These are phyloP conservation scores for Amylostereum areolatum DNA, from an alignment of 1,284 basidiomycete genomes.

Conservation along the genomic window DNA sequence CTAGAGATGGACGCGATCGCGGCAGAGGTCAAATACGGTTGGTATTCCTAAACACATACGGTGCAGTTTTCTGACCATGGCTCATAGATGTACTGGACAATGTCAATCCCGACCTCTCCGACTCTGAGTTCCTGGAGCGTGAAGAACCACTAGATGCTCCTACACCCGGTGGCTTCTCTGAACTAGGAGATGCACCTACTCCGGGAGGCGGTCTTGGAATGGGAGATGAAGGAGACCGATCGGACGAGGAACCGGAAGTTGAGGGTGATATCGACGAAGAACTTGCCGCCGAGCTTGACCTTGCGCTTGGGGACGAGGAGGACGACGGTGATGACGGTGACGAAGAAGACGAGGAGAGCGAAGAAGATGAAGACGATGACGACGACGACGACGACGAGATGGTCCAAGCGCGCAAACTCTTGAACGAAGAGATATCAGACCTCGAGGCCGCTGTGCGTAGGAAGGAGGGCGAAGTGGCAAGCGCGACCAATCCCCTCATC, in stretches of 20 bases:
- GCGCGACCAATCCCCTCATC: conserved; percentile 85
- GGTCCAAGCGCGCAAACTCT: conserved; percentile 68
- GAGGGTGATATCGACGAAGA: conserved; percentile 79
- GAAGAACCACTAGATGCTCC: conserved; percentile 57
- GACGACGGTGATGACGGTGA: conserved; percentile 58
- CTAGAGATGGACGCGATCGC: conserved; percentile 85
- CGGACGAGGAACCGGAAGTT: conserved; percentile 58
- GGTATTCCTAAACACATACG: conserved; percentile 12
- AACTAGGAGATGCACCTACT: conserved; percentile 56
- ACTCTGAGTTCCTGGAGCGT: conserved; percentile 76
- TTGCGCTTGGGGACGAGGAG: conserved; percentile 52
- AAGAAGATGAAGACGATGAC: conserved; percentile 62
- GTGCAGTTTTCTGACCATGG: background rate
- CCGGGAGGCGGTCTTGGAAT: conserved; percentile 38
- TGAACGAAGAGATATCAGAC: conserved; percentile 88
- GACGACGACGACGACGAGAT: conserved; percentile 63
- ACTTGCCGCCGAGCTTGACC: conserved; percentile 67
- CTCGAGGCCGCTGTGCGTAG: conserved; percentile 83
- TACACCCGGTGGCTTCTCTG: conserved; percentile 57
- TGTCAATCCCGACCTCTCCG: conserved; percentile 82
- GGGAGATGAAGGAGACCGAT: conserved; percentile 54
- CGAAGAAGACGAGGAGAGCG: conserved; percentile 63
- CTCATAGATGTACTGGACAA: conserved; percentile 70
- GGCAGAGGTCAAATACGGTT: conserved; percentile 73
- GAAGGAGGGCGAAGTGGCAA: conserved; percentile 83